Conservation (phyloP, 2,329 filamentous ascomycete species). For the Chaetomium olivaceum region DNA sequence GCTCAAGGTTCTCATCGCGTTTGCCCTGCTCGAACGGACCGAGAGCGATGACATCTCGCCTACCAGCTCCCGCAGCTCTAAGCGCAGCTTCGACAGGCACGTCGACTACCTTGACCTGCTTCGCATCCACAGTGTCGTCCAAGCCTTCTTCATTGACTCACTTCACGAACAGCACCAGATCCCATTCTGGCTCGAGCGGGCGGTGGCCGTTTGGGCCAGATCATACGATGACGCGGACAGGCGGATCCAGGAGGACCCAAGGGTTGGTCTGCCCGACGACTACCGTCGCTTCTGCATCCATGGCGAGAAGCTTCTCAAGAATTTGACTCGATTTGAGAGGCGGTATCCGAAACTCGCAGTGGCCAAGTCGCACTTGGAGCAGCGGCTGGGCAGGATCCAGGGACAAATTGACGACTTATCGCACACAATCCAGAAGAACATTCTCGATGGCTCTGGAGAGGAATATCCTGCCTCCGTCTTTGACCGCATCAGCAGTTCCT, state of each 20-base stretch:
- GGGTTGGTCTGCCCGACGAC: conserved; percentile 52
- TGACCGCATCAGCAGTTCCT: conserved; percentile 51
- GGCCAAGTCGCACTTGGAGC: conserved; percentile 40
- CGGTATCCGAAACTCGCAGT: conserved; percentile 36
- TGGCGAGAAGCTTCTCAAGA: conserved; percentile 48
- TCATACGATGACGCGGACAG: conserved; percentile 50
- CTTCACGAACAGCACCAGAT: conserved; percentile 46
- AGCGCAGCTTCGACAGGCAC: conserved; percentile 41
- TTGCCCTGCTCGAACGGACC: conserved; percentile 54
- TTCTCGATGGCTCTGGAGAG: conserved; percentile 40
- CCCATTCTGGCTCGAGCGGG: conserved; percentile 51
- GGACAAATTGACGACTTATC: conserved; percentile 47
- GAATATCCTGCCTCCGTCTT: conserved; percentile 49
- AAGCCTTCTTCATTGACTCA: conserved; percentile 53
- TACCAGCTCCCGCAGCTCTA: conserved; percentile 45
- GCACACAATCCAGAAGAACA: conserved; percentile 42
- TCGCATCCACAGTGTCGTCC: conserved; percentile 53
- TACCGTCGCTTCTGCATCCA: conserved; percentile 55
- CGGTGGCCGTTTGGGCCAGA: conserved; percentile 50
- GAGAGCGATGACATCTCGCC: conserved; percentile 47
- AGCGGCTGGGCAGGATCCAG: conserved; percentile 42
- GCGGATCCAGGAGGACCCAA: conserved; percentile 45
- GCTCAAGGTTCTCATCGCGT: conserved; percentile 52
- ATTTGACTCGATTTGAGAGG: conserved; percentile 45
- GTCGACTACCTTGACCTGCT: conserved; percentile 53